phyloP scores from a whole-genome alignment of 768 basidiomycete genomes.

The Kwoniella sp. region DNA sequence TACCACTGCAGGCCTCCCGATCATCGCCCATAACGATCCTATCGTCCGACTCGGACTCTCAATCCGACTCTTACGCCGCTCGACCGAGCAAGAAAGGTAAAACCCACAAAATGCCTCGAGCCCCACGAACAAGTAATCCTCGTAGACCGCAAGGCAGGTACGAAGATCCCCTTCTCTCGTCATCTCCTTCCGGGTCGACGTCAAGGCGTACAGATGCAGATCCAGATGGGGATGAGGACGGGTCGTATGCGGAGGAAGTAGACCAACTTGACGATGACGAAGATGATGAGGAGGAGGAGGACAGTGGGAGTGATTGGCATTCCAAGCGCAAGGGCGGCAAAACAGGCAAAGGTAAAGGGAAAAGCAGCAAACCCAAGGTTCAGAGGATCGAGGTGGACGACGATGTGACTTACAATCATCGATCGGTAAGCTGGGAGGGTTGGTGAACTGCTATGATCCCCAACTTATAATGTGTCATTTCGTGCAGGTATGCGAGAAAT shows the following conservation, averaged over 20 bases:
- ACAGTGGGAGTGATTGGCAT: constrained; percentile 25
- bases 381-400: constrained; percentile 2
- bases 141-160: neutral
- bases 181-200: neutral
- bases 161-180: neutral
- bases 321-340: constrained; percentile 7
- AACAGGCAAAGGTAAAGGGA: constrained; percentile 9
- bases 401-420: constrained; percentile 13
- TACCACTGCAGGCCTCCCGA: neutral
- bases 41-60: neutral
- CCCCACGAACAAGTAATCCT: neutral
- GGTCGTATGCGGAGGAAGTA: neutral
- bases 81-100: neutral
- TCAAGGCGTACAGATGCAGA: neutral
- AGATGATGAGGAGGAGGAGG: constrained; percentile 36
- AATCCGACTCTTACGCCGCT: neutral
- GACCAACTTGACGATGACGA: constrained; percentile 2
- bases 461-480: neutral
- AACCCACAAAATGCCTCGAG: neutral
- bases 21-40: neutral
- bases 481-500: constrained; percentile 43
- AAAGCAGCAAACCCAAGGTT: constrained; percentile 11
- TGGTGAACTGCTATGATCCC: neutral
- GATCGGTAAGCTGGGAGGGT: constrained; percentile 4
- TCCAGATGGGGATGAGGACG: too few species aligned